phyloP scores from a whole-genome alignment of 306 rosid genomes.

The Ormosia semicastrata region DNA sequence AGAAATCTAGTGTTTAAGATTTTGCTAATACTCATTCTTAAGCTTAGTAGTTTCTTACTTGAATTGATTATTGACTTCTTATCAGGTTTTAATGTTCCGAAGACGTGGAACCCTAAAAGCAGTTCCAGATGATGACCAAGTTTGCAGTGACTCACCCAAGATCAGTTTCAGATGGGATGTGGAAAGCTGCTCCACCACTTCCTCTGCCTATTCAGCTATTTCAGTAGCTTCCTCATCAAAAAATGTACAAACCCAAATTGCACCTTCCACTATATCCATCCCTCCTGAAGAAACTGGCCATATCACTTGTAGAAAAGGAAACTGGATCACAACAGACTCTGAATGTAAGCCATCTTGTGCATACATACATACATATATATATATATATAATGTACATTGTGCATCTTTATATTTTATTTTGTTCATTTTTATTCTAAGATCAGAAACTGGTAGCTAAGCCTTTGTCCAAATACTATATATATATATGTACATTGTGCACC shows the following conservation, averaged over 20 bases:
- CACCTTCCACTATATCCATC: constrained; percentile 32
- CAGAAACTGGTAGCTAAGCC: not conserved
- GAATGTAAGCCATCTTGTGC: constrained; percentile 60
- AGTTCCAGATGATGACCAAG: constrained; percentile 55
- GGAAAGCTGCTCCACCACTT: constrained; percentile 73
- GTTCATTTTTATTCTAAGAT: not conserved
- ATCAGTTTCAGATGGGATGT: constrained; percentile 90
- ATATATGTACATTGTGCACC: too few species aligned
- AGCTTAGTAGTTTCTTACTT: not conserved
- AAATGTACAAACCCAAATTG: constrained; percentile 31
- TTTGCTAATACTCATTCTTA: not conserved
- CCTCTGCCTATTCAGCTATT: constrained; percentile 58
- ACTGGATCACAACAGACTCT: constrained; percentile 94
- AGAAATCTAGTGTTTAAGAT: not conserved
- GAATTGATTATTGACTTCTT: not conserved
- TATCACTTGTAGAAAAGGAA: constrained; percentile 50
- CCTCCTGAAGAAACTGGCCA: constrained; percentile 34
- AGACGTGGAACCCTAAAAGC: constrained; percentile 57
- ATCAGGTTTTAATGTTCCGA: constrained; percentile 59
- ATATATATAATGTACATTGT: too few species aligned
- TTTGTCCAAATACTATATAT: not conserved
- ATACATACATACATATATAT: not conserved
- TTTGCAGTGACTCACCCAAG: constrained; percentile 72
- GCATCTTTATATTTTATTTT: not conserved
- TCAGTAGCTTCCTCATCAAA: constrained; percentile 53